Conservation (phyloP, 2,329 filamentous ascomycete genomes). For the Sclerotinia nivalis region DNA sequence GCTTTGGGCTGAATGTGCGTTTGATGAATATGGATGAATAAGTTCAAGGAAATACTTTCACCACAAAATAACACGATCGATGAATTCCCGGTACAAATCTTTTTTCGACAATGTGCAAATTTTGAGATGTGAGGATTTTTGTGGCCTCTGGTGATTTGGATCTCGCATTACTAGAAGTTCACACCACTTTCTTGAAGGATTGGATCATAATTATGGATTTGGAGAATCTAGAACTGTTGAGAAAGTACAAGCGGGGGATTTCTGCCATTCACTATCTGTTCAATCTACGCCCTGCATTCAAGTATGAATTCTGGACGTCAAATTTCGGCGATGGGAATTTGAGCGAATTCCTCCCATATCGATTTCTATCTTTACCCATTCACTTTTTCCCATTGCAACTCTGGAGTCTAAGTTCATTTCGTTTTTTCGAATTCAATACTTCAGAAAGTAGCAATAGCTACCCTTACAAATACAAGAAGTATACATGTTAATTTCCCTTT, state of each 20-base stretch:
- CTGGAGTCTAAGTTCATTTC: neutral
- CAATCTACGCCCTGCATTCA: neutral
- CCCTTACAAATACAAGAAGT: neutral
- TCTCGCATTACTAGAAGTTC: neutral
- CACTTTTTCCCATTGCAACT: neutral
- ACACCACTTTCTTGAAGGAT: neutral
- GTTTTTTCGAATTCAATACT: neutral
- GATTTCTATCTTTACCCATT: neutral
- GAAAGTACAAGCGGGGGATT: neutral
- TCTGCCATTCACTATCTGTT: slow-evolving; percentile 5
- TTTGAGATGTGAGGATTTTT: slow-evolving; percentile 11
- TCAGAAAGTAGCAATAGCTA: neutral
- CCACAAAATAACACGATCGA: slow-evolving; percentile 21
- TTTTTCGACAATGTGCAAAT: slow-evolving; percentile 19
- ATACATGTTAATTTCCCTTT: neutral
- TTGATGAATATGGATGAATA: slow-evolving; percentile 18
- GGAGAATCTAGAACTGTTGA: neutral
- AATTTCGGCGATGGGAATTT: neutral
- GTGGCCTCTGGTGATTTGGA: neutral
- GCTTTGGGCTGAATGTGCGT: slow-evolving; percentile 19
- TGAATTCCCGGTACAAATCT: slow-evolving; percentile 14
- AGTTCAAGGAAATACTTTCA: slow-evolving; percentile 22
- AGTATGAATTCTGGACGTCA: neutral
- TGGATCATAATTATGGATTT: neutral
- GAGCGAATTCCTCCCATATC: neutral